Evolutionary conservation across 768 basidiomycete species (phyloP), one percentile per base, ranked within the genome.

Genomic region (Lactarius psammicola): DNA sequence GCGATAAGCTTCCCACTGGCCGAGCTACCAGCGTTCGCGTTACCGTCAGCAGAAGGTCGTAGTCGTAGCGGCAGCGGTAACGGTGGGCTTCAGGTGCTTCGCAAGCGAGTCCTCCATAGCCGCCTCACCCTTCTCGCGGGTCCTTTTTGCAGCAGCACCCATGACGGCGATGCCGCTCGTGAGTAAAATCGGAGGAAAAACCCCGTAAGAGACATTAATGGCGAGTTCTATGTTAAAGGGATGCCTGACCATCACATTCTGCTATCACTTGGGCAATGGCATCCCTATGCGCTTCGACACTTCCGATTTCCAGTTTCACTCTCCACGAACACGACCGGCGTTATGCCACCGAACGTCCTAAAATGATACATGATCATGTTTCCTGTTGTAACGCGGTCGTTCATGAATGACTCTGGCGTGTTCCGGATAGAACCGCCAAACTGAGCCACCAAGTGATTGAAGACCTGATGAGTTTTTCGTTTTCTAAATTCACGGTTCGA

Each of bases 111-210:
- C 69, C 20, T 62, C 60, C 1, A 46, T 36, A 1, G 59, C n/a
- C 20, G 13, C 38, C 15, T 67, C 69, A 34, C 63, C 60, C 42
- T 68, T 63, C 34, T 68, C 69, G 17, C 69, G 66, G 30, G 66
- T 62, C 33, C 69, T 61, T 31, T 70, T 70, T 1, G 67, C 55
- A 5, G 67, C 69, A 17, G 69, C 69, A 17, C 69, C 69, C 63
- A 63, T 65, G 63, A 70, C 68, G 9, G 63, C 54, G 23, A 70
- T n/a, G n/a, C n/a, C n/a, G n/a, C n/a, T n/a, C n/a, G n/a, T n/a
- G n/a, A n/a, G n/a, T n/a, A n/a, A n/a, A n/a, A n/a, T n/a, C n/a
- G n/a, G n/a, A n/a, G n/a, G n/a, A n/a, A n/a, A n/a, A n/a, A n/a
- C n/a, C n/a, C n/a, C n/a, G n/a, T n/a, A n/a, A n/a, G 15, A 38